Conservation (phyloP, 176 grass and related monocot species). For the Canna indica region DNA sequence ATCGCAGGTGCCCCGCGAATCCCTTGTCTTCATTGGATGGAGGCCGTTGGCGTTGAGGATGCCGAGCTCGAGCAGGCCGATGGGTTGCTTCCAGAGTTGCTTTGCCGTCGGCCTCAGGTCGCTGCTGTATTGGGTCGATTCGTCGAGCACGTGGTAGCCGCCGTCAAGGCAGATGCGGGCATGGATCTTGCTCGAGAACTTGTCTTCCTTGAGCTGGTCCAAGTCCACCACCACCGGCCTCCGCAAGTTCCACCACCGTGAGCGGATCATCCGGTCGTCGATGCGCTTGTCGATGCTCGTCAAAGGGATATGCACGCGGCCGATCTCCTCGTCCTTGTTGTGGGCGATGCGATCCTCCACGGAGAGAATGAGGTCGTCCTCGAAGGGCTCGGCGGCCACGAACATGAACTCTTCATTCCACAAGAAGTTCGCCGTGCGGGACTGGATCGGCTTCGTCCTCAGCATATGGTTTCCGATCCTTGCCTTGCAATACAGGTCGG, state of each 20-base stretch:
- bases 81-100: constrained; percentile 76
- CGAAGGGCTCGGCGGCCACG: constrained; percentile 82
- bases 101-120: constrained; percentile 87
- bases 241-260: constrained; percentile 55
- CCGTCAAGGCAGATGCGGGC: constrained; percentile 61
- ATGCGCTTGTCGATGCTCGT: constrained; percentile 32
- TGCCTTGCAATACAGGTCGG: constrained; percentile 53
- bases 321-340: constrained; percentile 67
- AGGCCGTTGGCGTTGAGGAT: constrained; percentile 64
- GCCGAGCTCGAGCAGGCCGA: constrained; percentile 86
- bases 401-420: constrained; percentile 89
- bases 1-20: constrained; percentile 54
- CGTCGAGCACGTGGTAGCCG: constrained; percentile 91
- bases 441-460: constrained; percentile 48
- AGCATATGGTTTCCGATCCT: constrained; percentile 46
- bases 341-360: constrained; percentile 52
- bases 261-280: constrained; percentile 40
- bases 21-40: constrained; percentile 51
- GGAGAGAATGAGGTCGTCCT: constrained; percentile 57
- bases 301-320: constrained; percentile 30
- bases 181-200: constrained; percentile 64
- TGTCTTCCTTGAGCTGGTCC: constrained; percentile 71
- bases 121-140: constrained; percentile 76
- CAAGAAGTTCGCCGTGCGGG: constrained; percentile 49
- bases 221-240: constrained; percentile 41